phyloP scores from a whole-genome alignment of 164 flowering plant genomes.

The Stephania japonica region DNA sequence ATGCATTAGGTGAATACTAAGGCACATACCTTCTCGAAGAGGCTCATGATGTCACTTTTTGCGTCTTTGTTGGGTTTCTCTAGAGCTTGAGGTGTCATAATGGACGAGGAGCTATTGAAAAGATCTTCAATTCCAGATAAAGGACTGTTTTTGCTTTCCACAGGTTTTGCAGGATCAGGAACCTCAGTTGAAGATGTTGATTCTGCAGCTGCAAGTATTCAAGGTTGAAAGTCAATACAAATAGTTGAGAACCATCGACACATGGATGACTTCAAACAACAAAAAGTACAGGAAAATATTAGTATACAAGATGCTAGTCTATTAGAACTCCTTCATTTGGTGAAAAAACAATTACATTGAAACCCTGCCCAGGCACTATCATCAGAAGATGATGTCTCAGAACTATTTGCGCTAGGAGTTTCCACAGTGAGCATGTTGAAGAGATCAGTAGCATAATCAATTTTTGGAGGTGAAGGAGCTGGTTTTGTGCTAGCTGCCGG shows the following conservation, averaged over 20 bases:
- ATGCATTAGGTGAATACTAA: background rate
- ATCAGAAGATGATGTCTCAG: slow-evolving; percentile 47
- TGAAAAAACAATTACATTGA: slow-evolving; percentile 52
- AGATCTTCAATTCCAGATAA: slow-evolving; percentile 64
- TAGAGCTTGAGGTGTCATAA: slow-evolving; percentile 24
- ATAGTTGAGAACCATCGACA: background rate
- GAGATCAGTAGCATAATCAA: slow-evolving; percentile 83
- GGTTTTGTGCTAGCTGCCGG: slow-evolving; percentile 31
- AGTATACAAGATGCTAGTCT: background rate
- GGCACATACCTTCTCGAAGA: slow-evolving; percentile 80
- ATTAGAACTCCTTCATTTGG: background rate
- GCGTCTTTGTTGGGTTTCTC: slow-evolving; percentile 66
- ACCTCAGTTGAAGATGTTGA: slow-evolving; percentile 45
- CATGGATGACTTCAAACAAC: background rate
- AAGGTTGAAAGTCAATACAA: slow-evolving; percentile 13
- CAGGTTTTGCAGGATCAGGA: slow-evolving; percentile 30
- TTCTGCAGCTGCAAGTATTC: slow-evolving; percentile 58
- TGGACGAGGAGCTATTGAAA: slow-evolving; percentile 52
- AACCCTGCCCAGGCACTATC: slow-evolving; percentile 89
- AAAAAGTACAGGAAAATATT: background rate
- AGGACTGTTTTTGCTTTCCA: slow-evolving; percentile 37
- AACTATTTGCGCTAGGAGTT: slow-evolving; percentile 48
- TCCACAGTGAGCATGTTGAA: slow-evolving; percentile 88
- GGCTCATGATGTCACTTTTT: slow-evolving; percentile 90
- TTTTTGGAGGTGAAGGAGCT: slow-evolving; percentile 46